Evolutionary conservation across 1,139 yeast species (phyloP), one percentile per base, ranked within the genome.

Genomic region (Candida anutae): DNA sequence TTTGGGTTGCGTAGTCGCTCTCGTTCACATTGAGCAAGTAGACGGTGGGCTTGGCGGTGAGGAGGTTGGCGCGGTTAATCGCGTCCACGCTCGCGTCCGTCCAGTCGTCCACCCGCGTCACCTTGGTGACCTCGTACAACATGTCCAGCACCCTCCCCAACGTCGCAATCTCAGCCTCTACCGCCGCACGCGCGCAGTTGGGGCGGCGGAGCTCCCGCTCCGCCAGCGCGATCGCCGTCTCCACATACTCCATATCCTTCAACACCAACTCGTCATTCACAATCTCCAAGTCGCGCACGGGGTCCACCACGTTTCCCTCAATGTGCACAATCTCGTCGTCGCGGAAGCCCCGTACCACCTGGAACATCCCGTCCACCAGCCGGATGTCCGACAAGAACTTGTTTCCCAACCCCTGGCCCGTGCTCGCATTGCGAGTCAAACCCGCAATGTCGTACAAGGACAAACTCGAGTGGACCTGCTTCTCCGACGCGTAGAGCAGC

Each of bases 371-470:
- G 53, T 80, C 90, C 8, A 79, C 88, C 37, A 70, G 74, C 32
- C 82, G 59, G 23, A 80, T 80, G 46, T 80, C 88, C 31, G 73
- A 70, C 37, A 80, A 58, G 42, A 80, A 80, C 41, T 79, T 78
- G 46, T 80, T 79, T 1, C 90, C 90, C 34, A 80, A 55, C 1
- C 90, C 90, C 40, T 75, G 81, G n/a, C 88, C 88, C 29, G 67
- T 66, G 2, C 82, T 68, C 1, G 88, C 87, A 40, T 81, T 80
- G 46, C 80, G 60, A 4, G 82, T 79, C 25, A 80, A 58, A 0
- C 90, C 90, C 0, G 90, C 90, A 34, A 80, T 80, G 45, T 80
- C 90, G 41, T 66, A 74, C 13, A 80, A 66, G 16, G 77, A 75
- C 32, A 78, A 55, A 10, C 69, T 62, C 1, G 82, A 66, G 2